These are phyloP conservation scores for Biancaea sappan DNA, from an alignment of 306 rosid species.

Conservation along the genomic window DNA sequence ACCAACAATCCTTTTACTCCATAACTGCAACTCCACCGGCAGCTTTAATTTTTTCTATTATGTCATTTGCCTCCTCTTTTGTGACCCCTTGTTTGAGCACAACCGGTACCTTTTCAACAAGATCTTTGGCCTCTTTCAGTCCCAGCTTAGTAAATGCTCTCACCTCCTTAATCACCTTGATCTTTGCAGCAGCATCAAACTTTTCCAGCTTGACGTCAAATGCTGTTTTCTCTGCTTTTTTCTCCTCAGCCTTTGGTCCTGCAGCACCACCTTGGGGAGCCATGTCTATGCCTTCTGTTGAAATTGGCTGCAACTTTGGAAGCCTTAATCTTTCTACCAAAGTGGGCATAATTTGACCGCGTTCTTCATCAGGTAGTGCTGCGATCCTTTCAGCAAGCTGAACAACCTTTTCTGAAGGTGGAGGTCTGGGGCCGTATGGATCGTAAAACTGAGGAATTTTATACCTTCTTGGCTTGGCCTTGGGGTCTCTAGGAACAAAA, in stretches of 20 bases:
- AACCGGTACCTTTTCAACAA: slow-evolving; percentile 52
- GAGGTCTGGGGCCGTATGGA: slow-evolving; percentile 56
- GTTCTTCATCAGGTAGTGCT: slow-evolving; percentile 47
- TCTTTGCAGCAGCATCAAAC: slow-evolving; percentile 53
- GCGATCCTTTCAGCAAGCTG: slow-evolving; percentile 53
- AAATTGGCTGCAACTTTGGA: slow-evolving; percentile 56
- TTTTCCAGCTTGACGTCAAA: slow-evolving; percentile 57
- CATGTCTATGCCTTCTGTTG: slow-evolving; percentile 55
- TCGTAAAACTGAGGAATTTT: slow-evolving; percentile 51
- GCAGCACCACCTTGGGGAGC: slow-evolving; percentile 37
- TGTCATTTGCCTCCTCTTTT: slow-evolving; percentile 57
- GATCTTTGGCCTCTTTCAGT: slow-evolving; percentile 62
- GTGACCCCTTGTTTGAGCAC: slow-evolving; percentile 54
- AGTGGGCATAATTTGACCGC: slow-evolving; percentile 48
- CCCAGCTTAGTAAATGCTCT: slow-evolving; percentile 53
- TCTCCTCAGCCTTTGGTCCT: slow-evolving; percentile 51
- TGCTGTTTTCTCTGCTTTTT: slow-evolving; percentile 54
- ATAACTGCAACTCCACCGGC: slow-evolving; percentile 58
- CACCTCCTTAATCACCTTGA: slow-evolving; percentile 62
- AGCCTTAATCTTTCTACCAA: slow-evolving; percentile 45
- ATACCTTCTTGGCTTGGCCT: slow-evolving; percentile 42
- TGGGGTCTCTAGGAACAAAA: slow-evolving; percentile 42
- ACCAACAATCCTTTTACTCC: slow-evolving; percentile 41
- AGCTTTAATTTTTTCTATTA: slow-evolving; percentile 52
- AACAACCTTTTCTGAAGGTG: slow-evolving; percentile 50